phyloP scores from a whole-genome alignment of 805 yeast genomes.

The Tetrapisispora arboricola region DNA sequence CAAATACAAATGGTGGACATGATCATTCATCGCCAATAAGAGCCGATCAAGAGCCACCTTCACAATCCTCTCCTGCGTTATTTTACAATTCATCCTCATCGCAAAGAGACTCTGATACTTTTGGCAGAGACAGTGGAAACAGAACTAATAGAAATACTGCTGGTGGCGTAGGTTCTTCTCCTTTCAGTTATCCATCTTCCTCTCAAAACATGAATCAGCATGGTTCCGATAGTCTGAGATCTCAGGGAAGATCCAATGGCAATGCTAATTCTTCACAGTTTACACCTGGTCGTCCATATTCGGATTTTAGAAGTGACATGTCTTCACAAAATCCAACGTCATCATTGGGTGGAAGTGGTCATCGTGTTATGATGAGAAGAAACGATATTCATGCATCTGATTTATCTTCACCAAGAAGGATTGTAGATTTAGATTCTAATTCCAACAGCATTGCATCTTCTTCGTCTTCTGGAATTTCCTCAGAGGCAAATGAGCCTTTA shows the following conservation, averaged over 20 bases:
- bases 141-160: constrained; percentile 4
- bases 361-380: constrained; percentile 44
- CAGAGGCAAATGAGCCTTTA: constrained; percentile 55
- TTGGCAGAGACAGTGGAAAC: constrained; percentile 15
- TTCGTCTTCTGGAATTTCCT: constrained; percentile 23
- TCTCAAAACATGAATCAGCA: constrained; percentile 13
- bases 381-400: constrained; percentile 73
- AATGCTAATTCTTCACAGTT: constrained; percentile 6
- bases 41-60: constrained; percentile 26
- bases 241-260: constrained; percentile 13
- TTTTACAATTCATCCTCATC: constrained; percentile 26
- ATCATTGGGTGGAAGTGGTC: constrained; percentile 31
- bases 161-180: constrained; percentile 34
- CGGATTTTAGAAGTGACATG: constrained; percentile 39
- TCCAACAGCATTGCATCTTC: constrained; percentile 22
- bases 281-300: constrained; percentile 20
- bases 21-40: constrained; percentile 26
- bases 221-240: constrained; percentile 20
- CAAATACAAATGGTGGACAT: background rate
- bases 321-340: constrained; percentile 17
- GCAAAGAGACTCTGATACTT: constrained; percentile 23
- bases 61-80: constrained; percentile 30
- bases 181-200: constrained; percentile 36
- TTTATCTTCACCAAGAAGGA: constrained; percentile 62
- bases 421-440: constrained; percentile 38